Conservation (phyloP, 306 rosid species). For the Acmispon strigosus region DNA sequence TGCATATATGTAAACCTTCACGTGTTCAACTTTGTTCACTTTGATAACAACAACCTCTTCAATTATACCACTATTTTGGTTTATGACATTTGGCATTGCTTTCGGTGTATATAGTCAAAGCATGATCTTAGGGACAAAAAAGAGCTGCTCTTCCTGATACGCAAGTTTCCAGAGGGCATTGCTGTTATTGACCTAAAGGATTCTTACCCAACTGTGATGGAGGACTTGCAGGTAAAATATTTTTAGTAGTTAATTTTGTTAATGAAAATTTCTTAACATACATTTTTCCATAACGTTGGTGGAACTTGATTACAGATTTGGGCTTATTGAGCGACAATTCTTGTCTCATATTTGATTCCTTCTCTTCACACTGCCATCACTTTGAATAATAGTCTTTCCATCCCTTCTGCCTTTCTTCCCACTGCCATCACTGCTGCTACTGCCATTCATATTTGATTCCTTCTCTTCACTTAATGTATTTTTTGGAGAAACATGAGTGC, state of each 20-base stretch:
- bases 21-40: background rate
- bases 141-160: slow-evolving; percentile 60
- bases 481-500: background rate
- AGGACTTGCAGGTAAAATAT: slow-evolving; percentile 75
- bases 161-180: slow-evolving; percentile 88
- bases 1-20: background rate
- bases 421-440: too few species aligned
- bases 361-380: background rate
- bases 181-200: slow-evolving; percentile 58
- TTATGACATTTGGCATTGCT: slow-evolving; percentile 27
- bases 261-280: background rate
- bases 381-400: too few species aligned
- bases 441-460: background rate
- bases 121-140: slow-evolving; percentile 68
- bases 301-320: background rate
- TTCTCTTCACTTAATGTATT: background rate
- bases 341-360: background rate
- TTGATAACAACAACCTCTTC: background rate
- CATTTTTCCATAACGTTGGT: background rate
- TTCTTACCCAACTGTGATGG: slow-evolving; percentile 41
- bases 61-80: slow-evolving; percentile 8
- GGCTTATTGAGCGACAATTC: background rate
- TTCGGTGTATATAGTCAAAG: slow-evolving; percentile 61
- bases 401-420: too few species aligned
- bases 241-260: background rate